phyloP scores from a whole-genome alignment of 495 filamentous ascomycete genomes.

The Penicillium diatomitis region DNA sequence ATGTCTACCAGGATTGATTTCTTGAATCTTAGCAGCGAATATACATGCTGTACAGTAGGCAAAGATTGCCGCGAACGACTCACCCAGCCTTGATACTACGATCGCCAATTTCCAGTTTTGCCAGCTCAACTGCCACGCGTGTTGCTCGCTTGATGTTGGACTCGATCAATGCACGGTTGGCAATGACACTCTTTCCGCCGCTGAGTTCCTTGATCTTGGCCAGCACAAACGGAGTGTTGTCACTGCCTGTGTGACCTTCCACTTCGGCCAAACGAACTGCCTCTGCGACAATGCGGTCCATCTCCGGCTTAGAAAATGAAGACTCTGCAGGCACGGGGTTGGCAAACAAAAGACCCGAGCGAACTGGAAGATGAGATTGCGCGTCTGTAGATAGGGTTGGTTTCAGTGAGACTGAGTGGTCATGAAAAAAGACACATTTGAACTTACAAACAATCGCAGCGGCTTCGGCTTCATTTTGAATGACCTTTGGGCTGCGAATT shows the following conservation, averaged over 20 bases:
- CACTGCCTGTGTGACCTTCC: slow-evolving; percentile 60
- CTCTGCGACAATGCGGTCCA: slow-evolving; percentile 62
- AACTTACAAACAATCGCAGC: slow-evolving; percentile 72
- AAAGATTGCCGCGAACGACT: slow-evolving; percentile 19
- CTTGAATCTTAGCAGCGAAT: slow-evolving; percentile 27
- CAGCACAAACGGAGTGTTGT: slow-evolving; percentile 85
- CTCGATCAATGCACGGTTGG: slow-evolving; percentile 71
- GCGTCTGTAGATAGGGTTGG: slow-evolving; percentile 41
- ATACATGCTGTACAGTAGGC: slow-evolving; percentile 5
- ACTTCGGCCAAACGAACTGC: slow-evolving; percentile 65
- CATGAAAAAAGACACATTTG: background rate
- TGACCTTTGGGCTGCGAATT: slow-evolving; percentile 61
- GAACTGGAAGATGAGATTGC: slow-evolving; percentile 52
- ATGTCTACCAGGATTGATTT: slow-evolving; percentile 25
- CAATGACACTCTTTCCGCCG: slow-evolving; percentile 55
- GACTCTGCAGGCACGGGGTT: slow-evolving; percentile 72
- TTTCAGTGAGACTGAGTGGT: background rate
- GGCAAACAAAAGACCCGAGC: slow-evolving; percentile 72
- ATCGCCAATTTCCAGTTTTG: slow-evolving; percentile 45
- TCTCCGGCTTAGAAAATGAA: slow-evolving; percentile 61
- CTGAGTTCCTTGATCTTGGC: slow-evolving; percentile 73
- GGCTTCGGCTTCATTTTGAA: slow-evolving; percentile 69
- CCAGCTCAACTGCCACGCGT: slow-evolving; percentile 67
- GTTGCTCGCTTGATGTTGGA: slow-evolving; percentile 74
- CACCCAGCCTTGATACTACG: slow-evolving; percentile 27